Evolutionary conservation across 1,284 basidiomycete species (phyloP).

Genomic region (Cutaneotrichosporon cyanovorans): DNA sequence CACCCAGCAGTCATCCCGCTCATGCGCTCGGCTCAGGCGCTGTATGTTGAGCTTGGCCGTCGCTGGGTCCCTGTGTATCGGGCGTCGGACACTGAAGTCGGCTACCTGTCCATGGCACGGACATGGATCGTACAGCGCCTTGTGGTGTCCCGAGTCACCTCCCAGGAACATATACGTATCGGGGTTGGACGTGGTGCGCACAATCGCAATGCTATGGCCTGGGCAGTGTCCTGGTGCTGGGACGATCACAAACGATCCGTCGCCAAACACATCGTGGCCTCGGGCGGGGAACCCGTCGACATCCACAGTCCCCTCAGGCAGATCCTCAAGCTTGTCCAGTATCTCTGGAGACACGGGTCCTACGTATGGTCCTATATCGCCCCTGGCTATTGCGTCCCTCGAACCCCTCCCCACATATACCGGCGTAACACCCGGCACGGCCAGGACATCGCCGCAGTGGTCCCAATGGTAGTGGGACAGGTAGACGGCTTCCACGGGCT

Average conservation of each 20-base stretch:
- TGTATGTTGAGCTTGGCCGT: neutral
- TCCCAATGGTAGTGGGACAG: constrained; percentile 10
- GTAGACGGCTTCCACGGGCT: constrained; percentile 2
- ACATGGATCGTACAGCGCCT: constrained; percentile 5
- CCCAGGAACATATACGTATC: constrained; percentile 9
- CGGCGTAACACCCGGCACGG: neutral
- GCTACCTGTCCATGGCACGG: constrained; percentile 1
- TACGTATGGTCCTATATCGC: neutral
- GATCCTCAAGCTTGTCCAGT: neutral
- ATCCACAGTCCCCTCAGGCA: neutral
- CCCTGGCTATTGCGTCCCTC: neutral
- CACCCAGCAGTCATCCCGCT: constrained; percentile 5
- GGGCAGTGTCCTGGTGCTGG: constrained; percentile 6
- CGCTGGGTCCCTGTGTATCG: constrained; percentile 2
- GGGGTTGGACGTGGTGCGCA: neutral
- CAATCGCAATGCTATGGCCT: constrained; percentile 5
- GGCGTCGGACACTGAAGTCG: neutral
- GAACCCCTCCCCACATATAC: constrained; percentile 3
- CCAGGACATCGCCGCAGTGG: constrained; percentile 2
- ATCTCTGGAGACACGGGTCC: neutral
- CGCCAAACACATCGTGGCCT: constrained; percentile 7
- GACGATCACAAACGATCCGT: constrained; percentile 4
- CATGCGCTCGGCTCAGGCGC: constrained; percentile 3
- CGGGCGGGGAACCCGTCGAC: neutral
- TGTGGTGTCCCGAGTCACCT: constrained; percentile 5